Evolutionary conservation across 768 basidiomycete genomes (phyloP), one percentile per base, ranked within the genome.

Genomic region (Clitopilus hobsonii): DNA sequence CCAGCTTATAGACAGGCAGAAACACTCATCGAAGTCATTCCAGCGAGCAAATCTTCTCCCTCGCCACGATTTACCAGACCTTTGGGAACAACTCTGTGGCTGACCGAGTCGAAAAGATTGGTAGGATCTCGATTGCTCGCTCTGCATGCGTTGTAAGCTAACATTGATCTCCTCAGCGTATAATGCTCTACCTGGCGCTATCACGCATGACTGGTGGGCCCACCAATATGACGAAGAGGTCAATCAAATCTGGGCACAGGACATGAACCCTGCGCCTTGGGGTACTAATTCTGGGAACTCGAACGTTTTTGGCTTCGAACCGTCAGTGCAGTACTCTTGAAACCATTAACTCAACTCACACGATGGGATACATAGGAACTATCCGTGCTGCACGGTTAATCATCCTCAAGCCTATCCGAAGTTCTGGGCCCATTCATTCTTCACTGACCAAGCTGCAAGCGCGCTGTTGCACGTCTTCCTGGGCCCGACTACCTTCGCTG

Each of bases 201-300:
- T 74, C 51, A 67, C 73, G 61, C 63, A 67, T 30, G 74, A 75
- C 50, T 73, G 71, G 70, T 67, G 66, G 63, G 73, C 72, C 3
- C 74, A 75, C 38, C 74, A 76, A 53, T 76, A 76, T 41, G 74
- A 76, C 51, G 73, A 75, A 60, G 69, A 76, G 67, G 74, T 71
- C 1, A 76, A 76, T 30, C 73, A 76, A 57, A 72, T 76, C 26
- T 75, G 74, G 74, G 70, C 73, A 0, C 62, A 74, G 56, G 63
- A 56, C 16, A 74, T 74, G 66, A 61, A 73, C 38, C 73, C 73
- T 1, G 57, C 66, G 14, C 73, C 73, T 11, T 74, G 69, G 69
- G 71, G 67, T 16, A 68, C 69, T 32, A 74, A 74, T 47, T 70
- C 69, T 3, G 71, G 71, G 1, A 67, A 72, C 48, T 73, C 71